A percentile compares a stretch with the other conserved stretches of the same genome.
Evolutionary conservation across 306 rosid genomes (phyloP).

Genomic region (Gastrolobium bilobum): DNA sequence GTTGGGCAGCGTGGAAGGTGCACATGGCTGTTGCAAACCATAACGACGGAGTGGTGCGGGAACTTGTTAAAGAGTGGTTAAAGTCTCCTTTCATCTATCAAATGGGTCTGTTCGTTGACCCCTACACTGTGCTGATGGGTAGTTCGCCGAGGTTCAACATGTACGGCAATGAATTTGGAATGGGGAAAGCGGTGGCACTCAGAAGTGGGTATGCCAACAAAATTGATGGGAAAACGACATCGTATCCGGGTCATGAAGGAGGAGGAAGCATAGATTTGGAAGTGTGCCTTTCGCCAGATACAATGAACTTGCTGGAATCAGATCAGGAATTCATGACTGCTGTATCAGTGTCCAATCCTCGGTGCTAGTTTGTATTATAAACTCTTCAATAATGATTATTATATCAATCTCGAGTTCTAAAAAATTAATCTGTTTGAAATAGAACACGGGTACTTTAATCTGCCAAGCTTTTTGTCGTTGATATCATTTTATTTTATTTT

Average conservation of each 20-base stretch:
- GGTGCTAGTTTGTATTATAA: background rate
- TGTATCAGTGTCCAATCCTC: conserved; percentile 32
- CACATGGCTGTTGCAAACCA: conserved; percentile 56
- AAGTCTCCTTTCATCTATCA: conserved; percentile 32
- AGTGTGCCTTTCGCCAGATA: conserved; percentile 50
- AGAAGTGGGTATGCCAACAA: conserved; percentile 68
- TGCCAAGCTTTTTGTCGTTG: too few species aligned
- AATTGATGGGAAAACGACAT: conserved; percentile 56
- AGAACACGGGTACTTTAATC: too few species aligned
- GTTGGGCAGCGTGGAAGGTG: conserved; percentile 73
- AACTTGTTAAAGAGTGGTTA: conserved; percentile 43
- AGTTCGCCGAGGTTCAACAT: conserved; percentile 71
- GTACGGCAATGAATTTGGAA: conserved; percentile 76
- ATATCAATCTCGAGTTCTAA: too few species aligned
- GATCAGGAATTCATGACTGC: conserved; percentile 61
- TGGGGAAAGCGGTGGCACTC: conserved; percentile 73
- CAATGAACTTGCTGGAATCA: conserved; percentile 61
- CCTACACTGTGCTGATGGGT: conserved; percentile 49
- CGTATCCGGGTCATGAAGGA: conserved; percentile 58
- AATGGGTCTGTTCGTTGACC: conserved; percentile 6
- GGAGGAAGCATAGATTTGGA: conserved; percentile 79
- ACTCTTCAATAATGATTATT: too few species aligned
- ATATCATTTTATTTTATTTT: too few species aligned
- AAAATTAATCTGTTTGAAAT: too few species aligned
- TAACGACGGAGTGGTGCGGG: conserved; percentile 11